Conservation (phyloP, 495 filamentous ascomycete species). For the Talaromyces trachyspermus region DNA sequence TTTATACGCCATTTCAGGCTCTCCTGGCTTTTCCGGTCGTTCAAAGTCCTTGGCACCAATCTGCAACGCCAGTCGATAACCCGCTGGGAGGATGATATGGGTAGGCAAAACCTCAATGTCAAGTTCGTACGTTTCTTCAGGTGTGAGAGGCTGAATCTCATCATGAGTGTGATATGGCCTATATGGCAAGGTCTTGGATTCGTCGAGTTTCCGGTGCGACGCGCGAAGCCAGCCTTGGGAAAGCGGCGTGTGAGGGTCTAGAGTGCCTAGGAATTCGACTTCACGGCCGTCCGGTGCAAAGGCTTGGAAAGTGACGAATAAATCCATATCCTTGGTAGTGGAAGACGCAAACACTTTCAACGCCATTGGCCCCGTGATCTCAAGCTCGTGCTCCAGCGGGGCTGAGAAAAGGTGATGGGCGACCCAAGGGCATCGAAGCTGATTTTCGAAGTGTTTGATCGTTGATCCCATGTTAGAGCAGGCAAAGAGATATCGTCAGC, state of each 20-base stretch:
- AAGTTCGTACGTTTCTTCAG: slow-evolving; percentile 42
- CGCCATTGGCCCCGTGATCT: slow-evolving; percentile 53
- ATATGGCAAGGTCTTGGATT: slow-evolving; percentile 43
- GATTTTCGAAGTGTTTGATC: no score
- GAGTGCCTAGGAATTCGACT: slow-evolving; percentile 54
- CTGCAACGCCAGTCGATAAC: slow-evolving; percentile 4
- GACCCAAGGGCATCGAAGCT: background rate
- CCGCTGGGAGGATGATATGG: slow-evolving; percentile 41
- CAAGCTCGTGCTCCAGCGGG: slow-evolving; percentile 41
- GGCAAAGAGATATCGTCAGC: background rate
- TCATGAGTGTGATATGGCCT: slow-evolving; percentile 55
- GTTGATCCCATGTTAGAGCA: no score
- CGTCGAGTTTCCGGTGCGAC: slow-evolving; percentile 45
- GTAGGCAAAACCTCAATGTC: slow-evolving; percentile 60
- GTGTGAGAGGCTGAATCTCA: slow-evolving; percentile 34
- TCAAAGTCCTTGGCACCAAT: slow-evolving; percentile 7
- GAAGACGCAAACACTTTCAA: slow-evolving; percentile 49
- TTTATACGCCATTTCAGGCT: background rate
- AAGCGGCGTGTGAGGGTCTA: slow-evolving; percentile 26
- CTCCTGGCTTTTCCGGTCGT: background rate
- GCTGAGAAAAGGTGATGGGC: slow-evolving; percentile 38
- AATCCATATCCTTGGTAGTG: slow-evolving; percentile 45
- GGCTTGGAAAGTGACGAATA: slow-evolving; percentile 53
- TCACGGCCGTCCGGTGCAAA: slow-evolving; percentile 41
- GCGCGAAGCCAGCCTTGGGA: slow-evolving; percentile 34